phyloP scores from a whole-genome alignment of 1,139 yeast genomes.

The Spencermartinsiella ligniputridi region DNA sequence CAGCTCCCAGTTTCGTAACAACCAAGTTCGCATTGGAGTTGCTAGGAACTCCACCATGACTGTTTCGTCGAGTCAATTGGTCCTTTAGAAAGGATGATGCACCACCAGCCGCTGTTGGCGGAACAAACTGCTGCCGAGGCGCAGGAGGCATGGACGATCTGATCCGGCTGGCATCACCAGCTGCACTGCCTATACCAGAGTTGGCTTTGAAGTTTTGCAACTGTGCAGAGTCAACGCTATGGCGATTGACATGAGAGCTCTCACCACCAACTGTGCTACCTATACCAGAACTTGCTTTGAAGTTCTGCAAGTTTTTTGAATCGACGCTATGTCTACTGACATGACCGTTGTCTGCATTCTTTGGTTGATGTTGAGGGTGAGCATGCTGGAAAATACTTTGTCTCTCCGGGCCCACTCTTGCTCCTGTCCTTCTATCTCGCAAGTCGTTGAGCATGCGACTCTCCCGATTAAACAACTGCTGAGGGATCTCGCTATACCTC shows the following conservation, averaged over 20 bases:
- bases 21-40: not conserved
- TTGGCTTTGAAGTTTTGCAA: not conserved
- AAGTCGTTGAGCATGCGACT: no score
- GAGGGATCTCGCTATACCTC: not conserved
- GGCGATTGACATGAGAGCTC: not conserved
- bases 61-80: not conserved
- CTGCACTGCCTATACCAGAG: not conserved
- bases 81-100: not conserved
- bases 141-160: conserved; percentile 3
- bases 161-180: not conserved
- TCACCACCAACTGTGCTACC: not conserved
- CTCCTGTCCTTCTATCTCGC: no score
- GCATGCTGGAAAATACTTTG: not conserved
- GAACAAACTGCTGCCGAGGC: conserved; percentile 10
- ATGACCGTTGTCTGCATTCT: no score
- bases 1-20: not conserved
- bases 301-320: not conserved
- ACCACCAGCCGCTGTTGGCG: conserved; percentile 3
- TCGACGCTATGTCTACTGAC: no score
- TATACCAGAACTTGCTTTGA: not conserved
- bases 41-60: not conserved
- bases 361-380: not conserved
- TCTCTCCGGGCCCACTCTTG: no score
- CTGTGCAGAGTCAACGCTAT: not conserved
- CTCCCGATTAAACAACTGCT: not conserved